Conservation (phyloP, 192 early-diverging fungal species). For the Podochytrium sp. region DNA sequence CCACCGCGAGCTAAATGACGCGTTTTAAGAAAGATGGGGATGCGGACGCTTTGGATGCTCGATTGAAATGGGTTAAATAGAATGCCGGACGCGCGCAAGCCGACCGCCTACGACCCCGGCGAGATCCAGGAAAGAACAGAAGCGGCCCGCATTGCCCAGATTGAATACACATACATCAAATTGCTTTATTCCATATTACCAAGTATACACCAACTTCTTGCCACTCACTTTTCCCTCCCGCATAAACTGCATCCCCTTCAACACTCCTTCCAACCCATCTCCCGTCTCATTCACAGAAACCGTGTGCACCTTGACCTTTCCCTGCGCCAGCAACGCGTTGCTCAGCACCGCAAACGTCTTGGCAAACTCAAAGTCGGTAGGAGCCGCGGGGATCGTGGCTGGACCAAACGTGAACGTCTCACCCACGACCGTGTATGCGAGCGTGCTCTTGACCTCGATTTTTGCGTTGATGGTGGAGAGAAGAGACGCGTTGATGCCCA, state of each 20-base stretch:
- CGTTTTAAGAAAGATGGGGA: too few relatives aligned
- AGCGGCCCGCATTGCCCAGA: too few relatives aligned
- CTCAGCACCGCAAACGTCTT: slow-evolving; percentile 29
- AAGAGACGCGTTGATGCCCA: neutral
- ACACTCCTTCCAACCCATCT: slow-evolving; percentile 21
- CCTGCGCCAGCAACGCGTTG: slow-evolving; percentile 28
- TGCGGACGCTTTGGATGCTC: too few relatives aligned
- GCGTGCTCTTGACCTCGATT: slow-evolving; percentile 13
- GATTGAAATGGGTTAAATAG: too few relatives aligned
- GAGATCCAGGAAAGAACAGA: too few relatives aligned
- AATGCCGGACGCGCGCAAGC: too few relatives aligned
- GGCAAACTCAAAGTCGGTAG: slow-evolving; percentile 26
- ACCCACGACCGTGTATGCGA: slow-evolving; percentile 36
- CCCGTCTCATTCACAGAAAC: slow-evolving; percentile 10
- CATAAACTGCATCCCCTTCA: slow-evolving; percentile 32
- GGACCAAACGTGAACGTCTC: slow-evolving; percentile 24
- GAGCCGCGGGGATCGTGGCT: neutral
- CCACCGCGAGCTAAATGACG: too few relatives aligned
- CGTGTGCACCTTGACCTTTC: slow-evolving; percentile 37
- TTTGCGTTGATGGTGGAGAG: neutral
- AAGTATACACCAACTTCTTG: slow-evolving; percentile 40
- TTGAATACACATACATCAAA: too few relatives aligned
- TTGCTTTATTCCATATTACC: too few relatives aligned
- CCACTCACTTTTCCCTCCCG: slow-evolving; percentile 36
- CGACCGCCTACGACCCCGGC: too few relatives aligned